Evolutionary conservation across 495 filamentous ascomycete genomes (phyloP).

Genomic region (Talaromyces wortmannii): DNA sequence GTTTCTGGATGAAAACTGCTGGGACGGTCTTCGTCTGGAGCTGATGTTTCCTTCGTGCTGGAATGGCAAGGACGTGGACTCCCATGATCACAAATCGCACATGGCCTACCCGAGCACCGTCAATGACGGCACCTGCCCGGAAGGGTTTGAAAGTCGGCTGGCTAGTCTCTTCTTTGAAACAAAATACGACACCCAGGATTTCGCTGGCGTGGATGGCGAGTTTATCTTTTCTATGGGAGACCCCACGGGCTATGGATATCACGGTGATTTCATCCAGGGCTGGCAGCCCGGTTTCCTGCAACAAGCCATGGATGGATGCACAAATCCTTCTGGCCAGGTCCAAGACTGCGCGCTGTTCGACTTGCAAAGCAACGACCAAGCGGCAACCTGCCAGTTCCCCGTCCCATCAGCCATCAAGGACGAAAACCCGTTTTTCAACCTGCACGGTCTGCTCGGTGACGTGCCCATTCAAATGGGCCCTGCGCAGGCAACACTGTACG

Average conservation of each 20-base stretch:
- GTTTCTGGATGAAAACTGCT: slow-evolving; percentile 69
- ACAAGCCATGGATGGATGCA: slow-evolving; percentile 39
- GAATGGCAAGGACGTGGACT: slow-evolving; percentile 64
- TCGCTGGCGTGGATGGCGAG: slow-evolving; percentile 56
- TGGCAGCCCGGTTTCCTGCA: slow-evolving; percentile 56
- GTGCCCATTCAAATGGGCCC: slow-evolving; percentile 46
- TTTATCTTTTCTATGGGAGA: slow-evolving; percentile 86
- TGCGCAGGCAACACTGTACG: slow-evolving; percentile 31
- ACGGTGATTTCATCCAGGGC: slow-evolving; percentile 79
- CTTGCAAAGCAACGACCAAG: slow-evolving; percentile 36
- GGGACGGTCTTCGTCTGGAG: slow-evolving; percentile 71
- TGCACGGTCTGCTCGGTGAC: slow-evolving; percentile 44
- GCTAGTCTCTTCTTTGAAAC: slow-evolving; percentile 80
- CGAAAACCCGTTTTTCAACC: slow-evolving; percentile 27
- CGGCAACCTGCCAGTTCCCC: slow-evolving; percentile 36
- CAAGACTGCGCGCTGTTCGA: slow-evolving; percentile 53
- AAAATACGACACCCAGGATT: slow-evolving; percentile 73
- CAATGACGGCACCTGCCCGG: slow-evolving; percentile 70
- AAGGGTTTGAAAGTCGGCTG: slow-evolving; percentile 60
- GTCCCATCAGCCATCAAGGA: slow-evolving; percentile 31
- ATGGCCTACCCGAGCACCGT: slow-evolving; percentile 72
- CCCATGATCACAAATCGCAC: slow-evolving; percentile 59
- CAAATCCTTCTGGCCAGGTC: slow-evolving; percentile 44
- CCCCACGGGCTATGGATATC: slow-evolving; percentile 71
- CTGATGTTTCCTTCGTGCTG: slow-evolving; percentile 91